A percentile compares a stretch with the other conserved stretches of the same genome.
These are phyloP conservation scores for Sporothrix humicola DNA, from an alignment of 2,329 filamentous ascomycete genomes.

Conservation along the genomic window DNA sequence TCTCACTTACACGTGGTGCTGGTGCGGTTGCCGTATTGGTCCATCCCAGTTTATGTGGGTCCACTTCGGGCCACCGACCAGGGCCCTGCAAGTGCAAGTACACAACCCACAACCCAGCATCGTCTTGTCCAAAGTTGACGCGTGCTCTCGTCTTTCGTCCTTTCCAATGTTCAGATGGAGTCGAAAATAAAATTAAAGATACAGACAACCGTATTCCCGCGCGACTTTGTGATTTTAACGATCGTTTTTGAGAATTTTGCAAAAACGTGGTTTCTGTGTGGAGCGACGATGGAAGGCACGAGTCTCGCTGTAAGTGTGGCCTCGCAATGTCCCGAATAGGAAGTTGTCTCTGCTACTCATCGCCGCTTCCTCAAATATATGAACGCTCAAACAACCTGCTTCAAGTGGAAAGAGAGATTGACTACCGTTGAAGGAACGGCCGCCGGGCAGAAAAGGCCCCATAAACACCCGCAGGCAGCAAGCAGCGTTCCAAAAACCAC, in stretches of 20 bases:
- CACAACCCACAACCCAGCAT: not conserved
- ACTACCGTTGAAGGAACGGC: too few species aligned
- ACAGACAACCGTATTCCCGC: not conserved
- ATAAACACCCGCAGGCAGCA: too few species aligned
- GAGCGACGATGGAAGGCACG: not conserved
- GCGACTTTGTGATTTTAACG: not conserved
- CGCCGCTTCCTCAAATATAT: not conserved
- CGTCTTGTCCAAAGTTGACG: not conserved
- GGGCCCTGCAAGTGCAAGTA: not conserved
- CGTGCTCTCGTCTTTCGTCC: too few species aligned
- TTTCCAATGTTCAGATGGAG: too few species aligned
- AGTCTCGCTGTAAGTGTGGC: not conserved
- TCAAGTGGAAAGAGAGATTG: constrained; percentile 9
- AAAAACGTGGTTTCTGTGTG: constrained; percentile 20
- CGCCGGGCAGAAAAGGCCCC: too few species aligned
- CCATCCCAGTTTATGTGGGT: constrained; percentile 2
- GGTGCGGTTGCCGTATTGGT: constrained; percentile 31
- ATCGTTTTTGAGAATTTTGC: not conserved
- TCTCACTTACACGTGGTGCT: constrained; percentile 33
- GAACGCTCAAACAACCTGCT: constrained; percentile 3
- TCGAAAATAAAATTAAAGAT: not conserved
- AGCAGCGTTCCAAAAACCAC: too few species aligned
- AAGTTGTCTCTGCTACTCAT: constrained; percentile 16
- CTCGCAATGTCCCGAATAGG: constrained; percentile 1
- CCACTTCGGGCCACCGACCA: not conserved